Evolutionary conservation across 805 yeast genomes (phyloP), one percentile per base, ranked within the genome.

Genomic region (Wickerhamiella qilinensis): DNA sequence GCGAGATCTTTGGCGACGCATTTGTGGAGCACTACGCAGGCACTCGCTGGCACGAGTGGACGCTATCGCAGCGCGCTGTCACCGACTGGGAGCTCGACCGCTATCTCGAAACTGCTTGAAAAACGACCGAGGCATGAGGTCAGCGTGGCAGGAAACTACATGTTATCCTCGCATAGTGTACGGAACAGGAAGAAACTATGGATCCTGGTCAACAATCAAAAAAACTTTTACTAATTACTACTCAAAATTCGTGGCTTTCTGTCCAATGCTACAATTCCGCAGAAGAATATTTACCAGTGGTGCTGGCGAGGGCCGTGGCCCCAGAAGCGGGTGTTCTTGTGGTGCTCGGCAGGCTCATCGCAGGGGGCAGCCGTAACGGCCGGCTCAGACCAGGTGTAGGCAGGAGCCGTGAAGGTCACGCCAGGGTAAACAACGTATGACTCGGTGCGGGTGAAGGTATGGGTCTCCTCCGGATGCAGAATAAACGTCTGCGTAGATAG

Each of bases 51-150:
- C 56, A 56, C 30, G 60, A 56, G 39, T 41, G 50, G 21, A 33
- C 34, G 3, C 40, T 42, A 33, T 56, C 52, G 45, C 47, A 52
- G 30, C 56, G 55, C 30, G 54, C 57, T 4, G 59, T 56, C 17
- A 55, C 60, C 15, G 49, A 51, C 38, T 56, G 60, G 60, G 60
- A 56, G 39, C 53, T 55, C 18, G 43, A 46, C 17, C 40, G 60
- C 31, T 56, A 56, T 39, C 43, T 56, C 27, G 60, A 56, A 39
- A 51, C 54, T 4, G 24, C 25, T 25, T 32, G 25, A 20, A 4
- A 12, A 30, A 7, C n/a, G n/a, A n/a, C n/a, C n/a, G n/a, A n/a
- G n/a, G n/a, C n/a, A n/a, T n/a, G n/a, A n/a, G n/a, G n/a, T n/a
- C n/a, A n/a, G n/a, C n/a, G n/a, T n/a, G n/a, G n/a, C n/a, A n/a